Base-by-base conservation (phyloP, 345 rosid species). In the Melaleuca quinquenervia region DNA sequence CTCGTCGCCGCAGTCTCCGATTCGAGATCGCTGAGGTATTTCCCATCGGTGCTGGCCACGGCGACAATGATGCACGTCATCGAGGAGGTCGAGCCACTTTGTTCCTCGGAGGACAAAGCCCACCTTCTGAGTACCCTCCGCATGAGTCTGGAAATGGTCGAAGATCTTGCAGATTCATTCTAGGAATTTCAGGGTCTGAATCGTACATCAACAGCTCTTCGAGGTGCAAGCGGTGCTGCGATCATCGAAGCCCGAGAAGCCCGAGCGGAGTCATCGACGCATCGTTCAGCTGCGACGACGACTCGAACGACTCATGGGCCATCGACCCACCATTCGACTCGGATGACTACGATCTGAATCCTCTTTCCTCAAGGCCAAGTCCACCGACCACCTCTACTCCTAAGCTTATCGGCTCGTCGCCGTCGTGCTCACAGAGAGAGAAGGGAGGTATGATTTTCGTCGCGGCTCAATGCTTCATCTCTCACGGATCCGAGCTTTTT, bases 1-100 rank as follows among this genome's bases (percentile, higher is more conserved):
- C 87, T 96, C 84, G 93, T 95, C 86, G 87, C 92, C 82, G 86
- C 93, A 56, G 87, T 93, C 91, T 90, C 96, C 55, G 99, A 97
- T 91, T 88, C 92, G 49, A 92, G 98, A 94, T 94, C 89, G 85
- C 90, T 91, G 90, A 85, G 88, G 9, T 92, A 90, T 91, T 93
- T 91, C 11, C 99, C 99, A 51, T 95, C 98, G 55, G 94, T 92
- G 45, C 87, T 95, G 88, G 99, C 99, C 26, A 87, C 99, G 52
- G 96, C 99, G 6, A 92, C 96, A 54, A 95, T 96, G 97, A 90
- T 95, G 93, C 92, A 91, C 80, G 93, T 92, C 58, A 93, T 94
- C 45, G 93, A 92, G 85, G 91, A 90, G 88, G 89, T 94, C 54
- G 94, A 94, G 85, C 92, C 92, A 20, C 45, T 85, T 85, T 90